A percentile compares a stretch with the other conserved stretches of the same genome.
Conservation (phyloP, 176 grass and related monocot species). For the Juncus inflexus region DNA sequence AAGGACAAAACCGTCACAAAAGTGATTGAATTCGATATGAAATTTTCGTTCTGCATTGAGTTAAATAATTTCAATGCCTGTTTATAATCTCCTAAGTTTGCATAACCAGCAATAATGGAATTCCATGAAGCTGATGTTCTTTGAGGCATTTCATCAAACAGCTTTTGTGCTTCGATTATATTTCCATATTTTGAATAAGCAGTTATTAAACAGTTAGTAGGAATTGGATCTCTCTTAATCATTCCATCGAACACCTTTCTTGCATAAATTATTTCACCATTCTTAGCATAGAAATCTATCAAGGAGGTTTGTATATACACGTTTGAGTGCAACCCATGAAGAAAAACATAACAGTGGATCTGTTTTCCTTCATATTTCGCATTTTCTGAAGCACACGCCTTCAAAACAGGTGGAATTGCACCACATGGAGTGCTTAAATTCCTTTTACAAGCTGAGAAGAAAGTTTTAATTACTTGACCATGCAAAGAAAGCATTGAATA, state of each 20-base stretch:
- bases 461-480: conserved; percentile 34
- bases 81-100: conserved; percentile 37
- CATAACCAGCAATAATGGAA: conserved; percentile 77
- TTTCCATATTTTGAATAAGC: conserved; percentile 64
- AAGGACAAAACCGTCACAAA: conserved; percentile 58
- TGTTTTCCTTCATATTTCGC: conserved; percentile 43
- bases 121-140: conserved; percentile 80
- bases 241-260: conserved; percentile 53
- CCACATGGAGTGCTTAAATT: conserved; percentile 25
- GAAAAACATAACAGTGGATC: conserved; percentile 53
- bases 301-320: conserved; percentile 55
- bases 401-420: conserved; percentile 47
- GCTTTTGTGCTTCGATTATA: conserved; percentile 38
- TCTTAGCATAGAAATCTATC: conserved; percentile 91
- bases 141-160: conserved; percentile 60
- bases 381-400: conserved; percentile 44
- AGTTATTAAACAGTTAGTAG: conserved; percentile 79
- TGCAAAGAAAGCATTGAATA: conserved; percentile 60
- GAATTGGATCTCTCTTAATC: conserved; percentile 49
- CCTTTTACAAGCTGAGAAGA: conserved; percentile 41
- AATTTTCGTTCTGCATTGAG: conserved; percentile 51
- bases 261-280: conserved; percentile 45
- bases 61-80: conserved; percentile 66
- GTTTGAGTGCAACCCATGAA: conserved; percentile 38
- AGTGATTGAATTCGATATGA: conserved; percentile 59